Evolutionary conservation across 345 rosid genomes (phyloP), one percentile per base, ranked within the genome.

Genomic region (Populus euphratica): DNA sequence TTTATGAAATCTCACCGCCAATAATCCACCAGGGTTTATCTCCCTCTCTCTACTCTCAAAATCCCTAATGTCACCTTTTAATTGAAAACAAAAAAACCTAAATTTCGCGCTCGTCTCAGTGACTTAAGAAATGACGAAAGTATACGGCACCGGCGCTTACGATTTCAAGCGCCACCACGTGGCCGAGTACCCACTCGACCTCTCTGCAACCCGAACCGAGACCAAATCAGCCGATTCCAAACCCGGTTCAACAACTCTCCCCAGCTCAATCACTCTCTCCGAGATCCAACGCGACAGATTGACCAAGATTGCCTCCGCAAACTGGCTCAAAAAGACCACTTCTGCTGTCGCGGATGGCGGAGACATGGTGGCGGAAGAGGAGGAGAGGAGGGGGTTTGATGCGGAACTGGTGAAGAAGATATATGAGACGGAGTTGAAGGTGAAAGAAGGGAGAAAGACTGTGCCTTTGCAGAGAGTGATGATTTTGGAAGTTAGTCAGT

Each of bases 91-190:
- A 47, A 47, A 3, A 16, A 8, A 41, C 18, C 27, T 17, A 23
- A 3, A 69, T 13, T 5, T 43, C 43, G 47, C 47, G 47, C 21
- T 31, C 2, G 49, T 52, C 44, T 1, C 61, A 36, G 29, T 2
- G 41, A 20, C 63, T 23, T 17, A 62, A 36, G 61, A 9, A 72
- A 96, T 96, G 99, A 88, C 98, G 27, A 93, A 88, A 84, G 94
- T 96, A 21, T 88, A 90, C 77, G 99, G 99, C 72, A 96, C 98
- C 14, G 99, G 98, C 73, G 88, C 92, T 21, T 96, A 87, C 82
- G 99, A 96, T 84, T 93, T 96, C 93, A 96, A 90, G 93, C 98
- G 99, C 85, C 99, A 92, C 84, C 92, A 86, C 14, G 99, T 96
- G 14, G 99, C 98, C 1, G 99, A 96, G 91, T 96, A 96, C 80